phyloP scores from a whole-genome alignment of 2,329 filamentous ascomycete species.

The Hymenoscyphus linearis region DNA sequence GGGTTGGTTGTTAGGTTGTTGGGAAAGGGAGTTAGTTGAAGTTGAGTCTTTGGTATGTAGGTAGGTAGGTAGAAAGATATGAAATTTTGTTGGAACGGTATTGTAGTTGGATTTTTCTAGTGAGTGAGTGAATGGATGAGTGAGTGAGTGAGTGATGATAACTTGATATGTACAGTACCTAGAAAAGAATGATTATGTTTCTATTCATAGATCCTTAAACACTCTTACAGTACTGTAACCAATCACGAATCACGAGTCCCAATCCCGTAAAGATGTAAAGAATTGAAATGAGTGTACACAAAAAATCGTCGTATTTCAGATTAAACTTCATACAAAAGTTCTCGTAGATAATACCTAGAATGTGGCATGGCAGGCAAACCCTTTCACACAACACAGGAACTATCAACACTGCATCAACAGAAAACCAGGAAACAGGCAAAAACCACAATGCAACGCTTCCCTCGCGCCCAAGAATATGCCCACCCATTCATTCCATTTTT shows the following conservation, averaged over 20 bases:
- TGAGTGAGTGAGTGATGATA: neutral
- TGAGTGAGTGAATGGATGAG: neutral
- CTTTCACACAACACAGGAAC: neutral
- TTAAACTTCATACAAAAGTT: neutral
- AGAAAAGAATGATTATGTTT: no score
- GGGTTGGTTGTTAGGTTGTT: neutral
- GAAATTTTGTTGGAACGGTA: no score
- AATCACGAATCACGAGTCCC: no score
- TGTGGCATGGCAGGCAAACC: neutral
- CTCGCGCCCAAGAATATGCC: neutral
- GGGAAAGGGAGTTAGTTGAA: neutral
- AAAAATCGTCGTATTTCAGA: neutral
- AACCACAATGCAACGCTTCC: neutral
- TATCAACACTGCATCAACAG: no score
- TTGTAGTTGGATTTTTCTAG: neutral
- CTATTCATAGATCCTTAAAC: no score
- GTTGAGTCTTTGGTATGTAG: no score
- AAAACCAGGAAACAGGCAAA: no score
- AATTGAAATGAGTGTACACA: neutral
- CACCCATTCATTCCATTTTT: no score
- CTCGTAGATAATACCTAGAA: neutral
- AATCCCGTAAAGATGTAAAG: no score
- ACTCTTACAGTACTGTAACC: no score
- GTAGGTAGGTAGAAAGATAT: no score
- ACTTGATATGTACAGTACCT: no score